phyloP scores from a whole-genome alignment of 306 rosid species.

The Leucaena leucocephala region DNA sequence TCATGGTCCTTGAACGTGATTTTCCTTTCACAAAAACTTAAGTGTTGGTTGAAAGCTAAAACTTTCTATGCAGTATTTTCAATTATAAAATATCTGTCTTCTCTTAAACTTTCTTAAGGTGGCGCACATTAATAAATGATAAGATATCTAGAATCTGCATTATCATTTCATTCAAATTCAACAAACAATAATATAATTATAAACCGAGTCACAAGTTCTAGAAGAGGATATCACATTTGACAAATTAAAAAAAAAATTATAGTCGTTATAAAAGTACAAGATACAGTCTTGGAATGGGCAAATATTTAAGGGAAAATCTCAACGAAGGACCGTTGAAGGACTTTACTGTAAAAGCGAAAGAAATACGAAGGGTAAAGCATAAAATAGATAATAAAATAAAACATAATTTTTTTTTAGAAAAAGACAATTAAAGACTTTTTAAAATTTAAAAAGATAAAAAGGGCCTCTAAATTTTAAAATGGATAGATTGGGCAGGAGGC shows the following conservation, averaged over 20 bases:
- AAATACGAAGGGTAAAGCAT: too few relatives aligned
- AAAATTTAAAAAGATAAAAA: too few relatives aligned
- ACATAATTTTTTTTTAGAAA: too few relatives aligned
- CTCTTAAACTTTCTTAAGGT: background rate
- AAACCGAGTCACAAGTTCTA: background rate
- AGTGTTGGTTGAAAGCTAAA: background rate
- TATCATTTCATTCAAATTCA: background rate
- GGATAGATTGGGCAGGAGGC: too few relatives aligned
- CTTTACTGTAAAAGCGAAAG: too few relatives aligned
- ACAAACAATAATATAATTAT: background rate
- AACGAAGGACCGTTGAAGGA: background rate
- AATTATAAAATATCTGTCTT: background rate
- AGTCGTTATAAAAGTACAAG: too few relatives aligned
- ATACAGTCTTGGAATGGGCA: too few relatives aligned
- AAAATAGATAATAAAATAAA: too few relatives aligned
- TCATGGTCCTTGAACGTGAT: background rate
- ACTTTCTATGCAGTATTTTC: too few relatives aligned
- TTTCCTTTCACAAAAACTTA: background rate
- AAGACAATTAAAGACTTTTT: too few relatives aligned
- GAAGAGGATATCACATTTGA: background rate
- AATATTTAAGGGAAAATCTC: too few relatives aligned
- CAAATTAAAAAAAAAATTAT: background rate
- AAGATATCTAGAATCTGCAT: background rate
- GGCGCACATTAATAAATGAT: background rate
- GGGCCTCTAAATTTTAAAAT: too few relatives aligned